Percentiles rank a stretch among this genome's conserved stretches.
These are phyloP conservation scores for Picea glauca DNA, from an alignment of 75 land plant genomes.

Conservation along the genomic window DNA sequence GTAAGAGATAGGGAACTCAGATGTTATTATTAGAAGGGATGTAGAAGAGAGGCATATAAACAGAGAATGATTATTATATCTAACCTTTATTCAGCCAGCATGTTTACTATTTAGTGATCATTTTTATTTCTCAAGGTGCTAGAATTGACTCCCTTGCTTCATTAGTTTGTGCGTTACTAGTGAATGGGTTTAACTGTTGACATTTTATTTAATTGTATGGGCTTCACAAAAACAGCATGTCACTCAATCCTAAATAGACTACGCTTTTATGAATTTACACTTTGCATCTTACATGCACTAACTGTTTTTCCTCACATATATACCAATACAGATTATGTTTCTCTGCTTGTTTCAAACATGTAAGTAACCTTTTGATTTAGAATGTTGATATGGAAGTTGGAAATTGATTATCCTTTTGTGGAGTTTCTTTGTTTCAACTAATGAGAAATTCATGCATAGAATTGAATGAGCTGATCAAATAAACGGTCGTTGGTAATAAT, in stretches of 20 bases:
- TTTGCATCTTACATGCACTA: neutral
- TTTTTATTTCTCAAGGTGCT: neutral
- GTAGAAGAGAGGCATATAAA: neutral
- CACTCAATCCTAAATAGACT: neutral
- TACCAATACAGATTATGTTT: neutral
- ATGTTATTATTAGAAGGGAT: neutral
- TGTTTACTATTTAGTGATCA: neutral
- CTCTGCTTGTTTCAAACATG: neutral
- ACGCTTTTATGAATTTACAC: neutral
- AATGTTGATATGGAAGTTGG: neutral
- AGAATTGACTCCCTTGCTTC: neutral
- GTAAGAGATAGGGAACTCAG: slow-evolving; percentile 24
- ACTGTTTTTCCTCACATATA: neutral
- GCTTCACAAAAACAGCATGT: neutral
- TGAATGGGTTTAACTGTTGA: neutral
- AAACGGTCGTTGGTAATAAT: neutral
- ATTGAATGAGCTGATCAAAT: neutral
- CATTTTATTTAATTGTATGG: neutral
- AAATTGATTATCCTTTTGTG: neutral
- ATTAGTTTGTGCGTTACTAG: neutral
- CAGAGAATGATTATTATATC: neutral
- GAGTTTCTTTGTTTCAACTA: neutral
- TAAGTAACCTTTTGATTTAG: neutral
- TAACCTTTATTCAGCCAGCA: too few species aligned
- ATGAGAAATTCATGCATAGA: neutral